These are phyloP conservation scores for Cryptococcus amylolentus DNA, from an alignment of 1,284 basidiomycete genomes.

Conservation along the genomic window DNA sequence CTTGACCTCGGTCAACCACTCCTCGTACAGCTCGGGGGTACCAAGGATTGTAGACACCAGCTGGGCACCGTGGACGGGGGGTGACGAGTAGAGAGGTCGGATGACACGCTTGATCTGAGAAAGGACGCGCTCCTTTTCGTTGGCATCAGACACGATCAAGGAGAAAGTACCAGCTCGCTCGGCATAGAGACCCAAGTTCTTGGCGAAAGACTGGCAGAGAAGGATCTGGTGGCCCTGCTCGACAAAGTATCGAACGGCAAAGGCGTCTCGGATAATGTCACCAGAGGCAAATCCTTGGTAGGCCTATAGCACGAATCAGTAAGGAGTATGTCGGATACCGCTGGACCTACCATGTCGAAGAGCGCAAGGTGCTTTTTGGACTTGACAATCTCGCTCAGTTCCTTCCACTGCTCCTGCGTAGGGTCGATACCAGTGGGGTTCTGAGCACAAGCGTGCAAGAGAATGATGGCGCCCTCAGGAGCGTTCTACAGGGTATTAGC, in stretches of 20 bases:
- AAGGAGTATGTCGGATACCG: neutral
- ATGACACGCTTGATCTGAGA: constrained; percentile 95
- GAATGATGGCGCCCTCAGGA: constrained; percentile 51
- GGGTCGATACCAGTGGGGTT: constrained; percentile 99
- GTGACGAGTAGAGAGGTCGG: constrained; percentile 98
- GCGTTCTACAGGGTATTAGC: constrained; percentile 34
- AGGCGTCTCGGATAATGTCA: constrained; percentile 82
- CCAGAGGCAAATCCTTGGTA: constrained; percentile 96
- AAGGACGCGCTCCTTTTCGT: constrained; percentile 84
- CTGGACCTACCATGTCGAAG: constrained; percentile 58
- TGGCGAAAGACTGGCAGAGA: constrained; percentile 91
- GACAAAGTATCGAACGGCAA: constrained; percentile 92
- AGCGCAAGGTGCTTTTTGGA: constrained; percentile 58
- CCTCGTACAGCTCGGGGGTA: constrained; percentile 68
- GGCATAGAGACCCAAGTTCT: constrained; percentile 99
- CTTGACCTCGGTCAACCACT: constrained; percentile 89
- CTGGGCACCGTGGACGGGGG: constrained; percentile 89
- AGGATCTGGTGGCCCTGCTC: constrained; percentile 80
- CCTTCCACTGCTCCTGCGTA: constrained; percentile 86
- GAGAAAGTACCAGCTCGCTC: constrained; percentile 97
- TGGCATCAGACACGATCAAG: constrained; percentile 65
- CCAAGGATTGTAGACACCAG: constrained; percentile 82
- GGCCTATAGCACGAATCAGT: constrained; percentile 68
- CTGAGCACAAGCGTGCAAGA: constrained; percentile 48
- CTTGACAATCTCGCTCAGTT: constrained; percentile 82